A percentile compares a stretch with the other conserved stretches of the same genome.
These are phyloP conservation scores for Sporothrix luriei DNA, from an alignment of 2,329 filamentous ascomycete genomes.

Conservation along the genomic window DNA sequence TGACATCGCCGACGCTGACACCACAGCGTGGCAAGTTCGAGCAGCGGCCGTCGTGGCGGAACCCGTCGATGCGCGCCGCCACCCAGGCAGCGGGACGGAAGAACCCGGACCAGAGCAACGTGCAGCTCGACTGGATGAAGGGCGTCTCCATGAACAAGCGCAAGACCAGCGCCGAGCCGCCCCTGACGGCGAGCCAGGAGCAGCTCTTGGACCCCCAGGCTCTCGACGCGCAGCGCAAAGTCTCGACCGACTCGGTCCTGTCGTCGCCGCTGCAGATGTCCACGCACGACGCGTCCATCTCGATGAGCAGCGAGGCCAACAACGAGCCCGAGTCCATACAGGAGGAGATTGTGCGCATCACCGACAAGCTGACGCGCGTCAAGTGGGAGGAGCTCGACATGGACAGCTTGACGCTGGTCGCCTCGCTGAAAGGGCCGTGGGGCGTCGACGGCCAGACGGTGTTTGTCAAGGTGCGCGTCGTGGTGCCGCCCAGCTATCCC, in stretches of 20 bases:
- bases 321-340: slow-evolving; percentile 64
- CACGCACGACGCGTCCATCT: slow-evolving; percentile 56
- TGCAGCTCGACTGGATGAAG: slow-evolving; percentile 70
- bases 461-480: slow-evolving; percentile 63
- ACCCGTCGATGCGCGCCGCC: slow-evolving; percentile 62
- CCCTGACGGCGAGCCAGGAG: slow-evolving; percentile 23
- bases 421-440: slow-evolving; percentile 68
- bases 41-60: slow-evolving; percentile 53
- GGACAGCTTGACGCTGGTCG: slow-evolving; percentile 60
- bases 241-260: slow-evolving; percentile 33
- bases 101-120: slow-evolving; percentile 52
- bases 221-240: slow-evolving; percentile 27
- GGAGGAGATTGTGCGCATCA: slow-evolving; percentile 66
- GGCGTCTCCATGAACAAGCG: slow-evolving; percentile 66
- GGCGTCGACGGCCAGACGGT: slow-evolving; percentile 59
- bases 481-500: slow-evolving; percentile 63
- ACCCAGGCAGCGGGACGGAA: slow-evolving; percentile 47
- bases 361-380: slow-evolving; percentile 63
- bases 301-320: slow-evolving; percentile 58
- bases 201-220: slow-evolving; percentile 6
- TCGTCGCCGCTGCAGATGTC: slow-evolving; percentile 51
- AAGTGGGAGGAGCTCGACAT: slow-evolving; percentile 66
- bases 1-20: slow-evolving; percentile 43
- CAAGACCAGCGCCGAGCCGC: slow-evolving; percentile 48
- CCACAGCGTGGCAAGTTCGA: slow-evolving; percentile 47